phyloP scores from a whole-genome alignment of 1,284 basidiomycete genomes.

The Puccinia brachypodii region DNA sequence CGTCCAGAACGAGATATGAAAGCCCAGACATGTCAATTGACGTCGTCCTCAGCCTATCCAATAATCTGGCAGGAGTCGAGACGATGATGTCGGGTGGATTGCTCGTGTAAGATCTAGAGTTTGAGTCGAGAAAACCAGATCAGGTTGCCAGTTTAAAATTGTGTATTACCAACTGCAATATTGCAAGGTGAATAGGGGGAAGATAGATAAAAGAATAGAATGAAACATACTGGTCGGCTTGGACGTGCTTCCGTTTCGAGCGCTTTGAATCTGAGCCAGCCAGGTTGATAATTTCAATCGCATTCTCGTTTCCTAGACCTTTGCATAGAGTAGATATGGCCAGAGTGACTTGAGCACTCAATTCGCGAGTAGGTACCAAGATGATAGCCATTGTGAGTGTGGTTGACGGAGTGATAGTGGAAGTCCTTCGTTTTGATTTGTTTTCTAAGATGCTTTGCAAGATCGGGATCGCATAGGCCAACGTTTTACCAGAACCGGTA shows the following conservation, averaged over 20 bases:
- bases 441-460: slow-evolving; percentile 92
- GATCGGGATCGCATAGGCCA: slow-evolving; percentile 91
- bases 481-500: slow-evolving; percentile 91
- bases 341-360: slow-evolving; percentile 82
- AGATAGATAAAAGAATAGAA: slow-evolving; percentile 59
- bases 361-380: slow-evolving; percentile 88
- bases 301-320: slow-evolving; percentile 70
- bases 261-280: slow-evolving; percentile 60
- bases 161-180: too few species aligned
- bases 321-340: slow-evolving; percentile 68
- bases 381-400: slow-evolving; percentile 91
- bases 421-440: slow-evolving; percentile 71
- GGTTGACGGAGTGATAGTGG: slow-evolving; percentile 64
- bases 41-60: slow-evolving; percentile 78
- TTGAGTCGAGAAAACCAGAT: background rate
- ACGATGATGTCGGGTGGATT: slow-evolving; percentile 78
- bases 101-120: slow-evolving; percentile 63
- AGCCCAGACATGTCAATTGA: slow-evolving; percentile 60
- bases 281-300: slow-evolving; percentile 75
- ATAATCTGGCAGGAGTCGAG: slow-evolving; percentile 81
- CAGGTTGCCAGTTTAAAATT: background rate
- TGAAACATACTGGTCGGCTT: slow-evolving; percentile 61
- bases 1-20: slow-evolving; percentile 90
- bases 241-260: slow-evolving; percentile 52
- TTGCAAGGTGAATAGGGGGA: too few species aligned